A percentile compares a stretch with the other conserved stretches of the same genome.
Evolutionary conservation across 2,329 filamentous ascomycete genomes (phyloP).

Genomic region (Lasiodiplodia theobromae): DNA sequence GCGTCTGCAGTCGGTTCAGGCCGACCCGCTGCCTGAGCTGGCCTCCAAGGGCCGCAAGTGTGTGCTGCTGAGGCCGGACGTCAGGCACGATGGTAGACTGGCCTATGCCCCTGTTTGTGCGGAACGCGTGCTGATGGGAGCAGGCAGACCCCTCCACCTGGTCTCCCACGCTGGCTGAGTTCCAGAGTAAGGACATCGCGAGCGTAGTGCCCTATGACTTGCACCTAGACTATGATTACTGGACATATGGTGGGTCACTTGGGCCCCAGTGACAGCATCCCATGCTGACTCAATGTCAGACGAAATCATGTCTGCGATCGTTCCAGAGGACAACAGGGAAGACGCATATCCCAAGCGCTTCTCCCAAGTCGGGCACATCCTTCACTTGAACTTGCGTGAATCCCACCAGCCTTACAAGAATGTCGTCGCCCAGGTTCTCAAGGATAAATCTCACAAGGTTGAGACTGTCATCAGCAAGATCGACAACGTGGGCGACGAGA

Average conservation of each 20-base stretch:
- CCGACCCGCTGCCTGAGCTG: conserved; percentile 36
- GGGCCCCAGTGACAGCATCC: background rate
- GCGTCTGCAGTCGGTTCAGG: conserved; percentile 60
- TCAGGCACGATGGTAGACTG: conserved; percentile 46
- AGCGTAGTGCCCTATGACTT: conserved; percentile 78
- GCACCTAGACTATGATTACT: conserved; percentile 81
- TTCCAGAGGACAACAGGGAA: conserved; percentile 80
- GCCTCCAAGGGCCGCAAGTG: conserved; percentile 57
- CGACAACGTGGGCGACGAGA: conserved; percentile 84
- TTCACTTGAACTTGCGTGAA: conserved; percentile 88
- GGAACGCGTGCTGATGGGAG: conserved; percentile 39
- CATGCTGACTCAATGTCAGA: conserved; percentile 54
- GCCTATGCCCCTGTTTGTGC: background rate
- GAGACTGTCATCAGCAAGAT: conserved; percentile 95
- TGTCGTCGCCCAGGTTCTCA: conserved; percentile 81
- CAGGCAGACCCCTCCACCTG: conserved; percentile 74
- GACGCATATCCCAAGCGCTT: conserved; percentile 86
- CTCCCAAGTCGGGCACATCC: conserved; percentile 86
- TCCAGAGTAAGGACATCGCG: conserved; percentile 72
- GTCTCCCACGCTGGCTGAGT: conserved; percentile 72
- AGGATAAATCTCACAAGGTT: conserved; percentile 83
- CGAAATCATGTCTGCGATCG: conserved; percentile 81
- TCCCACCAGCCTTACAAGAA: conserved; percentile 85
- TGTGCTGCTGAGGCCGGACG: conserved; percentile 54
- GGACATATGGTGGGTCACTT: conserved; percentile 72